Percentiles rank a stretch among this genome's conserved stretches.
Evolutionary conservation across 306 rosid species (phyloP).

Genomic region (Cucurbita ficifolia): DNA sequence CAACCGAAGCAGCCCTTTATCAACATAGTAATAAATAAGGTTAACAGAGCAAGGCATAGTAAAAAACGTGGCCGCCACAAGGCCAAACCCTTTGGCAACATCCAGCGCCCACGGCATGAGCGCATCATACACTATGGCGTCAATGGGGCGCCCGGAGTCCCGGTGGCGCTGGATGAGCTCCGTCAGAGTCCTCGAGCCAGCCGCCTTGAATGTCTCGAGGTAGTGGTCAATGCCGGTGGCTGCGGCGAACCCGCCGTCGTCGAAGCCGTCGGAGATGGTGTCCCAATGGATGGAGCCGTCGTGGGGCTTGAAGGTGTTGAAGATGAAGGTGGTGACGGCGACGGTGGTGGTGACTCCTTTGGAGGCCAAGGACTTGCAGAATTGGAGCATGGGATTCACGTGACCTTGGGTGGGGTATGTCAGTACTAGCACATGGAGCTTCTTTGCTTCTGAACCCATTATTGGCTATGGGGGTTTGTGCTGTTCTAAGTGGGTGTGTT

Average conservation of each 20-base stretch:
- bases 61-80: constrained; percentile 32
- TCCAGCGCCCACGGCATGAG: constrained; percentile 35
- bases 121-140: constrained; percentile 35
- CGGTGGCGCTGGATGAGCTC: constrained; percentile 29
- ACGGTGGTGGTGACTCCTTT: constrained; percentile 30
- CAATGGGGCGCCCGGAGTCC: constrained; percentile 14
- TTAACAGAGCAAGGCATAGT: constrained; percentile 41
- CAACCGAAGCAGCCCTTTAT: constrained; percentile 24
- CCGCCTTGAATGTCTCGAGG: constrained; percentile 16
- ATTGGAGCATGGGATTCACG: constrained; percentile 42
- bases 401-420: constrained; percentile 61
- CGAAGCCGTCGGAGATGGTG: constrained; percentile 55
- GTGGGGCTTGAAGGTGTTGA: constrained; percentile 25
- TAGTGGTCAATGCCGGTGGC: constrained; percentile 20
- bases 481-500: no score
- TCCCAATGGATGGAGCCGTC: constrained; percentile 21
- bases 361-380: constrained; percentile 25
- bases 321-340: constrained; percentile 35
- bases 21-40: constrained; percentile 20
- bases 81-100: constrained; percentile 31
- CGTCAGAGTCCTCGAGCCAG: constrained; percentile 24
- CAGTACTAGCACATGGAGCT: constrained; percentile 19
- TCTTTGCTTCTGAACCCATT: neutral
- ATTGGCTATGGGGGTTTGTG: no score
- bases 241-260: constrained; percentile 34